Percentiles rank a stretch among this genome's conserved stretches.
phyloP scores from a whole-genome alignment of 495 filamentous ascomycete species.

The Hypoxylon fuscum region DNA sequence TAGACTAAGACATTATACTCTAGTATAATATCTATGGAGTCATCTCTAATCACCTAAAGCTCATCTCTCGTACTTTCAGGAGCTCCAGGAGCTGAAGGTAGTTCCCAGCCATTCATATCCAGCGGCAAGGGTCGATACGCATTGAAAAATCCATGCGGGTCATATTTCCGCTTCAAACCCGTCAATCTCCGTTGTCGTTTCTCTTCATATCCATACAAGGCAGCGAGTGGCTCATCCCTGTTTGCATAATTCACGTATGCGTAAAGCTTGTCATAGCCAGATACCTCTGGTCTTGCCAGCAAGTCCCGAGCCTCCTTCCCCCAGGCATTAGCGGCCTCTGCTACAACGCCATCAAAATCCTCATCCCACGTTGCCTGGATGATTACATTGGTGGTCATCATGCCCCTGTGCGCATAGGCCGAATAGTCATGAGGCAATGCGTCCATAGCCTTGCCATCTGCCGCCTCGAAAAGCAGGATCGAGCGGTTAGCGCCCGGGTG shows the following conservation, averaged over 20 bases:
- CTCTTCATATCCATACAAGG: slow-evolving; percentile 53
- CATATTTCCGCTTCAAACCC: slow-evolving; percentile 47
- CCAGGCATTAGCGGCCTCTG: slow-evolving; percentile 25
- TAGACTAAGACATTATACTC: too few species aligned
- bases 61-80: too few species aligned
- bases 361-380: too few species aligned
- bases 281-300: slow-evolving; percentile 23
- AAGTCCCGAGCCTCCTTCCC: slow-evolving; percentile 33
- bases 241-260: slow-evolving; percentile 58
- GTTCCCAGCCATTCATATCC: too few species aligned
- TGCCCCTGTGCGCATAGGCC: slow-evolving; percentile 46
- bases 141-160: too few species aligned
- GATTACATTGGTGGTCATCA: slow-evolving; percentile 23
- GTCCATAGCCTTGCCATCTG: slow-evolving; percentile 42
- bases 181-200: slow-evolving; percentile 50
- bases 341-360: slow-evolving; percentile 31
- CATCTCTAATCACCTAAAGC: too few species aligned
- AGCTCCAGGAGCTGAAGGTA: too few species aligned
- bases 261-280: slow-evolving; percentile 30
- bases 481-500: slow-evolving; percentile 26
- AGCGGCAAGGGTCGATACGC: too few species aligned
- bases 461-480: slow-evolving; percentile 47
- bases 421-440: slow-evolving; percentile 34
- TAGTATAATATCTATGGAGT: too few species aligned
- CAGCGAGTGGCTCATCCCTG: slow-evolving; percentile 48